Conservation (phyloP, 2,329 filamentous ascomycete genomes). For the Periconia sp. region DNA sequence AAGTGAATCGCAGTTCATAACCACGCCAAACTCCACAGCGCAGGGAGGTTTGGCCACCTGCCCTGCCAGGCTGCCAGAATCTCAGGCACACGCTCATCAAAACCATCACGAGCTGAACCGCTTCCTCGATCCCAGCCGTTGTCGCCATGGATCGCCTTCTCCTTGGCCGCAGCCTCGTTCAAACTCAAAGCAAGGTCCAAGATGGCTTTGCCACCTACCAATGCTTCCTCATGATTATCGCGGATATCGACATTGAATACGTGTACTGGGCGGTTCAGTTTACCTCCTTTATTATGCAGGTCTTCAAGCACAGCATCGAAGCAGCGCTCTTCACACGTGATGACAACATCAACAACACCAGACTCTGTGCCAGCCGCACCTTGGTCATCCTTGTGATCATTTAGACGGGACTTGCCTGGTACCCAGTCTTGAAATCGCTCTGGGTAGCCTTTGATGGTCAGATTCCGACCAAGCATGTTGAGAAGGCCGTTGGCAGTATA, state of each 20-base stretch:
- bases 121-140: conserved; percentile 67
- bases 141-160: conserved; percentile 67
- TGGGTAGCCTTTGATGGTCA: conserved; percentile 89
- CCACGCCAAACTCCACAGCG: conserved; percentile 94
- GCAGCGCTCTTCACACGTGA: conserved; percentile 96
- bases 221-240: conserved; percentile 96
- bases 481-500: conserved; percentile 92
- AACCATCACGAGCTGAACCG: conserved; percentile 66
- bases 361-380: conserved; percentile 81
- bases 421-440: conserved; percentile 99
- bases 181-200: conserved; percentile 84
- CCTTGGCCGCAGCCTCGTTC: conserved; percentile 77
- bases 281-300: conserved; percentile 78
- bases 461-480: conserved; percentile 93
- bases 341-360: conserved; percentile 88
- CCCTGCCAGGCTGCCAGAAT: conserved; percentile 93
- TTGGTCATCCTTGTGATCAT: conserved; percentile 70
- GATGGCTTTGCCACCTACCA: conserved; percentile 87
- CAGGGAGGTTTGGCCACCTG: conserved; percentile 86
- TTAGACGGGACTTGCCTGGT: conserved; percentile 77
- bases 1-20: conserved; percentile 55
- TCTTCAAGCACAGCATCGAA: conserved; percentile 98
- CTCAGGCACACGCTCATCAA: conserved; percentile 92
- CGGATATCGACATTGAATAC: conserved; percentile 98
- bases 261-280: conserved; percentile 89